Base-by-base conservation (phyloP, 148 eudicot species). In the Diospyros kaki region DNA sequence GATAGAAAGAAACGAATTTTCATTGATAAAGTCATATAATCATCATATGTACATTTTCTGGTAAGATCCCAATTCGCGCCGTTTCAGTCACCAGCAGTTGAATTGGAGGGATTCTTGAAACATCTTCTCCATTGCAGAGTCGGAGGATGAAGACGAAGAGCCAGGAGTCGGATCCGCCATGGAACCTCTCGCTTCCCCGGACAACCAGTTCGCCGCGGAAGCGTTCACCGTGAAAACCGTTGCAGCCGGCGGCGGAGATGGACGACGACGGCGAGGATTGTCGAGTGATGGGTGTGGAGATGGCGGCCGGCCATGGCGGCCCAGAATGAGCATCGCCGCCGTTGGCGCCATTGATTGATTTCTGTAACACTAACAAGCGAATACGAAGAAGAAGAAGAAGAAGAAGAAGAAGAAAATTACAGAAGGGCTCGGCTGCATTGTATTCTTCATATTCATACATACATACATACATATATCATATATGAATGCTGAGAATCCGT, bases 301-400 rank as follows among this genome's bases (percentile, higher is more conserved):
- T 2, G 58, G 6, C 9, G 76, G 15, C 44, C 62, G 40, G 52
- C 13, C 52, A 6, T 59, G 81, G 62, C 46, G 72, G 4, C 64
- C 64, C 56, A 81, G 65, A 2, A 74, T 63, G 63, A 81, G 78
- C 84, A 81, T 81, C 67, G 84, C 81, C 64, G 84, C 84, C 42
- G 84, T 81, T 74, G 84, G 84, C 51, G 84, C 77, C 84, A 81
- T 81, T 59, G 18, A 4, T 28, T 53, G 3, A 2, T 4, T 64
- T 40, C 45, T 64, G 9, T 42, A 0, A 14, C 14, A 9, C 15
- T 14, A 1, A 13, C 28, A 42, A 6, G 17, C 4, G 13, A 42
- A 28, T 28, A 28, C 28, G 28, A 28, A 28, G 28, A 28, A 28
- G 28, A 28, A n/a, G n/a, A n/a, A n/a, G n/a, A n/a, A n/a, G n/a